Conservation (phyloP, 2,329 filamentous ascomycete genomes). For the Aschersonia sp. region DNA sequence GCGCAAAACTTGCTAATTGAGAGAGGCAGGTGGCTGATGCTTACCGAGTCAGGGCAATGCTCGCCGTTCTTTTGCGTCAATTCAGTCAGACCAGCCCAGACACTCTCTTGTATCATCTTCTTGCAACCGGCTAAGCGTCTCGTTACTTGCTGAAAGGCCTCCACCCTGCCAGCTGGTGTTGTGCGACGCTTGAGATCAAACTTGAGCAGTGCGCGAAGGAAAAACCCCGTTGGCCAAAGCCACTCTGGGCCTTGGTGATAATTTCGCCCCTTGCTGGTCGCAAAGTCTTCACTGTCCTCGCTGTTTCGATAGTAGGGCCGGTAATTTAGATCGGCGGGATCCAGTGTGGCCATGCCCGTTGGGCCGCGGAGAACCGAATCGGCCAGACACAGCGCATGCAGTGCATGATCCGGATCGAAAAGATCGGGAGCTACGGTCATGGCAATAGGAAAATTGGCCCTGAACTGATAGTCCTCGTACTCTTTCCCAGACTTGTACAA, state of each 20-base stretch:
- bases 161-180: conserved; percentile 50
- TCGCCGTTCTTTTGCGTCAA: conserved; percentile 82
- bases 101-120: conserved; percentile 61
- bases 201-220: conserved; percentile 77
- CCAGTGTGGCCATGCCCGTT: conserved; percentile 88
- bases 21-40: conserved; percentile 18
- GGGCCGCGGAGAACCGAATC: conserved; percentile 74
- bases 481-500: conserved; percentile 87
- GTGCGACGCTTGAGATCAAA: conserved; percentile 67
- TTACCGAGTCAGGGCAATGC: conserved; percentile 75
- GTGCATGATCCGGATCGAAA: conserved; percentile 66
- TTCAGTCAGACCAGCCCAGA: conserved; percentile 86
- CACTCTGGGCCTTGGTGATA: conserved; percentile 98
- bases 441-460: conserved; percentile 85
- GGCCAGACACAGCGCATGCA: conserved; percentile 64
- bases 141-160: conserved; percentile 92
- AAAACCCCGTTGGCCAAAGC: conserved; percentile 96
- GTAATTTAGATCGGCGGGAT: conserved; percentile 86
- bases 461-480: conserved; percentile 94
- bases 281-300: conserved; percentile 83
- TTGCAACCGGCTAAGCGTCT: conserved; percentile 72
- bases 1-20: not conserved
- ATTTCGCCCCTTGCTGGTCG: conserved; percentile 86
- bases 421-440: conserved; percentile 89
- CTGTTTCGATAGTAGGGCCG: conserved; percentile 89